A percentile compares a stretch with the other conserved stretches of the same genome.
These are phyloP conservation scores for Penicillium canariense DNA, from an alignment of 495 filamentous ascomycete species.

Conservation along the genomic window DNA sequence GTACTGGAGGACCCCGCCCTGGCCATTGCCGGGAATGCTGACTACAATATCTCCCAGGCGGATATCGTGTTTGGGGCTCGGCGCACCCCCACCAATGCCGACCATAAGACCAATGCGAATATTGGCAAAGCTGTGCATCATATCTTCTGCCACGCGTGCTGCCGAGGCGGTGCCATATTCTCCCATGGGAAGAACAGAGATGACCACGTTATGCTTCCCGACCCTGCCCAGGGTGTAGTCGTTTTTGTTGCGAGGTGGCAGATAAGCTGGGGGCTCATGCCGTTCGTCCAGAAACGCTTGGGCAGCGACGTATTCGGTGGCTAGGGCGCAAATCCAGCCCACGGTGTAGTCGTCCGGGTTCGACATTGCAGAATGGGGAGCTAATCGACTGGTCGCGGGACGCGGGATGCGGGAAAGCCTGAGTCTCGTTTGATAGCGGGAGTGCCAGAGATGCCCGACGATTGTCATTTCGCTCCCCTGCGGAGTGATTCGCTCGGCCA, in stretches of 20 bases:
- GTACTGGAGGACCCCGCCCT: not conserved
- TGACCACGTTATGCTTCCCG: slow-evolving; percentile 31
- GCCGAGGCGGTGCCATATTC: slow-evolving; percentile 1
- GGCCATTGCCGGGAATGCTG: not conserved
- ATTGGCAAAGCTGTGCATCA: slow-evolving; percentile 31
- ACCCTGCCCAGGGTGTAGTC: slow-evolving; percentile 36
- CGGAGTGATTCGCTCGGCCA: too few relatives aligned
- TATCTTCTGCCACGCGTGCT: slow-evolving; percentile 9
- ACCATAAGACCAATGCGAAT: slow-evolving; percentile 33
- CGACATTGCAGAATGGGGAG: not conserved
- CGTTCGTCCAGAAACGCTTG: not conserved
- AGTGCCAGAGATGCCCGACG: too few relatives aligned
- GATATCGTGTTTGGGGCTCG: slow-evolving; percentile 23
- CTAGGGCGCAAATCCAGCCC: not conserved
- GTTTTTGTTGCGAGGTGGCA: slow-evolving; percentile 19
- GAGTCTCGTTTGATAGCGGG: too few relatives aligned
- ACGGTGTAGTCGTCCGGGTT: not conserved
- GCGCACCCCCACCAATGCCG: slow-evolving; percentile 26
- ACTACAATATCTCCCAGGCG: slow-evolving; percentile 22
- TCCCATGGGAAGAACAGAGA: slow-evolving; percentile 27
- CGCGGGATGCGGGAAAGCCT: not conserved
- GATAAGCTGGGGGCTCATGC: not conserved
- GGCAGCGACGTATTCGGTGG: not conserved
- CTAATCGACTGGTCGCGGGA: too few relatives aligned
- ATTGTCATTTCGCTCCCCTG: too few relatives aligned